Conservation (phyloP, 2,329 filamentous ascomycete species). For the Chrysoporthe deuterocubensis region DNA sequence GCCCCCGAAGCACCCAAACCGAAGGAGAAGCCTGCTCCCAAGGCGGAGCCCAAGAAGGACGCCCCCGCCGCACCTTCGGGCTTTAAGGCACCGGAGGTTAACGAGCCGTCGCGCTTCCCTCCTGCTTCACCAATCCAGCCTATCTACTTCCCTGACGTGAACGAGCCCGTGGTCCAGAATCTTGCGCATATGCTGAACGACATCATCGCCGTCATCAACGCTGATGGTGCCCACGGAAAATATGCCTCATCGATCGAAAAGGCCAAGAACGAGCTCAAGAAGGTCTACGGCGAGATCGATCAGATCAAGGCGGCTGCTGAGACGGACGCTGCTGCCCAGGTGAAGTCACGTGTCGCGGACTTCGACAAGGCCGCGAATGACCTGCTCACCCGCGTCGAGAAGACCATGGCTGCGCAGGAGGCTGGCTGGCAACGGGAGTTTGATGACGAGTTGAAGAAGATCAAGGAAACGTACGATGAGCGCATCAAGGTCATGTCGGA, state of each 20-base stretch:
- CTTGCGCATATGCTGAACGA: conserved; percentile 95
- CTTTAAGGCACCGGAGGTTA: conserved; percentile 64
- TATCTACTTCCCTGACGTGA: conserved; percentile 72
- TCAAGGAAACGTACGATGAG: conserved; percentile 77
- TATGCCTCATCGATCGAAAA: conserved; percentile 80
- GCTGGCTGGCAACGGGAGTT: conserved; percentile 85
- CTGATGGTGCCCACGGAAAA: conserved; percentile 76
- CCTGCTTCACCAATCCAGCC: conserved; percentile 76
- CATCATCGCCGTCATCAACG: conserved; percentile 91
- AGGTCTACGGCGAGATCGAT: conserved; percentile 78
- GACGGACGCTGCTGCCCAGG: conserved; percentile 73
- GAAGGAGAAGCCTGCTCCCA: conserved; percentile 34
- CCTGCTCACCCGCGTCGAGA: conserved; percentile 85
- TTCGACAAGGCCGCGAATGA: conserved; percentile 88
- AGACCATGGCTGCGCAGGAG: conserved; percentile 80
- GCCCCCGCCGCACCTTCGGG: conserved; percentile 37
- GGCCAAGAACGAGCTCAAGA: conserved; percentile 81
- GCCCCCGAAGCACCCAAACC: conserved; percentile 34
- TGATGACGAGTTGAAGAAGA: conserved; percentile 78
- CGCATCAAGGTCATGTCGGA: conserved; percentile 80
- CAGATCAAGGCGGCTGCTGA: conserved; percentile 71
- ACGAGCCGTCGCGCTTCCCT: conserved; percentile 67
- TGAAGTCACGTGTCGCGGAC: conserved; percentile 71
- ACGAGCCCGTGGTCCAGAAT: conserved; percentile 88
- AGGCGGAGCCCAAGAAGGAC: conserved; percentile 35